A percentile compares a stretch with the other conserved stretches of the same genome.
Conservation (phyloP, 2,329 filamentous ascomycete species). For the Talaromyces funiculosus region DNA sequence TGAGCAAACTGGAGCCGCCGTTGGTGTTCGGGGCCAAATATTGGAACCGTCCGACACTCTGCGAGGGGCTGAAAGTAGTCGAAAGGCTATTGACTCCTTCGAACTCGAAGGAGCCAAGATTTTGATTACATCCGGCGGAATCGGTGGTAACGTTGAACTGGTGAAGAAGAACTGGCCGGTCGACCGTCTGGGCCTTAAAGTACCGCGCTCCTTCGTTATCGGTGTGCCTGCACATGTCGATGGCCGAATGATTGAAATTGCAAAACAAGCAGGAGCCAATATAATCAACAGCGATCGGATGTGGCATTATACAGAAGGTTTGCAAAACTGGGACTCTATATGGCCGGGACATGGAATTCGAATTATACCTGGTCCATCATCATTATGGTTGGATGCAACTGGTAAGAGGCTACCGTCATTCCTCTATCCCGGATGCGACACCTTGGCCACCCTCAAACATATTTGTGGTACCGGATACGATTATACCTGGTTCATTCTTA, state of each 20-base stretch:
- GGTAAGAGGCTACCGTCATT: constrained; percentile 54
- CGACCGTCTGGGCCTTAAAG: constrained; percentile 51
- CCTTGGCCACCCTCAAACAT: constrained; percentile 52
- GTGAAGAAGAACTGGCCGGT: constrained; percentile 55
- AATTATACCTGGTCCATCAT: constrained; percentile 55
- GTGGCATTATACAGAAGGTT: constrained; percentile 62
- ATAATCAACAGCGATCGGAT: constrained; percentile 58
- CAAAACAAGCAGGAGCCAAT: constrained; percentile 48
- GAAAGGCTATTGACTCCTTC: constrained; percentile 46
- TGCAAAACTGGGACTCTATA: constrained; percentile 58
- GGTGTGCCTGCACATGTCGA: constrained; percentile 62
- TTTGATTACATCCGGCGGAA: constrained; percentile 54
- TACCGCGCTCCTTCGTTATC: constrained; percentile 53
- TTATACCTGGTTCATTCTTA: constrained; percentile 59
- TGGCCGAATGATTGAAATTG: constrained; percentile 56
- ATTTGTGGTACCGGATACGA: constrained; percentile 58
- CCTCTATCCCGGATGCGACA: constrained; percentile 55
- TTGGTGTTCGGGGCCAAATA: constrained; percentile 52
- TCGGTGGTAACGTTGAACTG: constrained; percentile 57
- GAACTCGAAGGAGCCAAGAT: constrained; percentile 51
- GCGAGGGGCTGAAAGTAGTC: constrained; percentile 49
- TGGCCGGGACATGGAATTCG: constrained; percentile 59
- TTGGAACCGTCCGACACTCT: constrained; percentile 47
- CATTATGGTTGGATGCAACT: constrained; percentile 57
- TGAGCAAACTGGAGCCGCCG: constrained; percentile 44